phyloP scores from a whole-genome alignment of 331 rosid species.

The Acacia concinna region DNA sequence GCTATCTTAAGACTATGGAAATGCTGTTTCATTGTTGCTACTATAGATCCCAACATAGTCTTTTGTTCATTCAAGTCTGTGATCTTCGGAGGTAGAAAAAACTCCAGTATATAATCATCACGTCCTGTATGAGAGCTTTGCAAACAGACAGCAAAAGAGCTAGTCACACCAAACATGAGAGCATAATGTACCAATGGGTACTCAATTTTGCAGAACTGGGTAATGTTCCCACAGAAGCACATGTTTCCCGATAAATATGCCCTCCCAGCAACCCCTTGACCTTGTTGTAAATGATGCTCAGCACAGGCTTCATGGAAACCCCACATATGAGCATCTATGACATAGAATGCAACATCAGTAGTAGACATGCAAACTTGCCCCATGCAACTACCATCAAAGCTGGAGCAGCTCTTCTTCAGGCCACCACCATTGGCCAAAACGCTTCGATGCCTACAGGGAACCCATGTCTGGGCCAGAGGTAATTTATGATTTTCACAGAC shows the following conservation, averaged over 20 bases:
- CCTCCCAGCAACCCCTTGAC: slow-evolving; percentile 95
- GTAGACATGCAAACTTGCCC: slow-evolving; percentile 93
- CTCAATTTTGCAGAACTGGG: slow-evolving; percentile 79
- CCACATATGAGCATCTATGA: slow-evolving; percentile 87
- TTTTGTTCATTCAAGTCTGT: slow-evolving; percentile 54
- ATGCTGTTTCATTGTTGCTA: slow-evolving; percentile 76
- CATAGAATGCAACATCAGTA: slow-evolving; percentile 80
- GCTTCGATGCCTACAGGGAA: slow-evolving; percentile 92
- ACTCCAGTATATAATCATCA: slow-evolving; percentile 85
- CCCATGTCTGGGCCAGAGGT: slow-evolving; percentile 98
- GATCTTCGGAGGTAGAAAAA: slow-evolving; percentile 74
- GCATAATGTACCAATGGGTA: slow-evolving; percentile 96
- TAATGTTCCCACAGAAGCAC: slow-evolving; percentile 72
- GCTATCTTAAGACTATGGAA: slow-evolving; percentile 84
- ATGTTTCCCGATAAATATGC: slow-evolving; percentile 69
- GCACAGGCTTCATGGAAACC: slow-evolving; percentile 90
- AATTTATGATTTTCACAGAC: slow-evolving; percentile 85
- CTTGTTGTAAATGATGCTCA: slow-evolving; percentile 90
- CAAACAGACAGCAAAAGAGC: slow-evolving; percentile 84
- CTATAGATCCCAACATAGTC: slow-evolving; percentile 64
- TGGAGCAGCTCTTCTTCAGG: slow-evolving; percentile 77
- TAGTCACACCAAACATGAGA: slow-evolving; percentile 78
- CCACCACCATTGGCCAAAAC: slow-evolving; percentile 90
- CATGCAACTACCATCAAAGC: slow-evolving; percentile 94
- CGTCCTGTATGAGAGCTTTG: slow-evolving; percentile 71